Base-by-base conservation (phyloP, 176 grass and related monocot genomes). In the Zea luxurians region DNA sequence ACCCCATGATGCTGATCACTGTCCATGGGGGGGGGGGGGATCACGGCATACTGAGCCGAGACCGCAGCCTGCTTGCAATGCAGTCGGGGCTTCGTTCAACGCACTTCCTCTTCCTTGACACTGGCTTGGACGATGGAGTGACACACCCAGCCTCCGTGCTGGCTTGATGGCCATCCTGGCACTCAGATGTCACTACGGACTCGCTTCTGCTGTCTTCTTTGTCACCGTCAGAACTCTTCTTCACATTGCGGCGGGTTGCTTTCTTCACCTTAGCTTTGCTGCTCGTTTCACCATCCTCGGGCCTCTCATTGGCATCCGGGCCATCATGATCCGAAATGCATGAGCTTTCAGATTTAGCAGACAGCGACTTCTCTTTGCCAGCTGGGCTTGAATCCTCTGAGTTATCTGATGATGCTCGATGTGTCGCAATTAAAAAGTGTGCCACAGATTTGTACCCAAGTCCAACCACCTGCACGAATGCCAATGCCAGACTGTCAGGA, bases 361-460 rank as follows among this genome's bases (percentile, higher is more conserved):
- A 37, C 15, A 71, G 54, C 43, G 64, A 35, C 43, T 85, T 84
- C 45, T 72, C 66, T 0, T 54, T 74, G 34, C 78, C 84, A 84
- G 83, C 76, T 68, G 75, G 81, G 60, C 70, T 72, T 68, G 50
- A 35, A 64, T 86, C 77, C 10, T n/a, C 70, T 13, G 66, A 52
- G 8, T 73, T 76, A 41, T 5, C 41, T 6, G 64, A 60, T 66
- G 81, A 71, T 18, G 70, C 44, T 11, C 70, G 76, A 6, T 73
- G 83, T 48, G 89, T 94, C 86, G 82, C 80, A 11, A 97, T 90
- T 45, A 97, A 79, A 81, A 88, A 97, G 80, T 97, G 95, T 15
- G 91, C 95, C 37, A 97, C 95, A 44, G 91, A 97, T 70, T 94
- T 94, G 77, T 88, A 94, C 45, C 91, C 95, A 65, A 94, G 79